Evolutionary conservation across 139 green algal species (phyloP), one percentile per base, ranked within the genome.

Genomic region (Pseudopediastrum boryanum): DNA sequence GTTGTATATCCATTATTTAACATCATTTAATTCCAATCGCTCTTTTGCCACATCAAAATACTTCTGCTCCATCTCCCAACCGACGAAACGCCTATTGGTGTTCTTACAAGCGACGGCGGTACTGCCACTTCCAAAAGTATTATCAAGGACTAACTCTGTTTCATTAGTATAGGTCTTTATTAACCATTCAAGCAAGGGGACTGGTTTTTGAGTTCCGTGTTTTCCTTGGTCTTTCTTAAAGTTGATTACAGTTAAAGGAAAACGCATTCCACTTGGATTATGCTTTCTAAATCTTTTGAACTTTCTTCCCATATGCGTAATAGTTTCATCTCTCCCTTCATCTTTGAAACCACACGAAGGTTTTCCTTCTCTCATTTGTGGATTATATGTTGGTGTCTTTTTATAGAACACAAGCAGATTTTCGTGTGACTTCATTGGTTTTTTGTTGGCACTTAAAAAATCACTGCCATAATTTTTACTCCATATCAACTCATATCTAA

Each of bases 151-250:
- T 33, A 70, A 21, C 6, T 70, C 29, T 21, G 8, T 16, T 44
- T 39, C 10, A 70, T 70, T 70, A 7, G 62, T 70, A 35, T 70
- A 70, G 8, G 62, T 70, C 62, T 70, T 70, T 42, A 70, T 70
- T 43, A 70, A 44, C 62, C 62, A 70, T 29, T 70, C 62, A 43
- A 9, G 46, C 31, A 70, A 44, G 25, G 5, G 19, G 10, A 70
- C 62, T 48, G 62, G 62, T 42, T 70, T 70, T 44, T 70, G 62
- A 6, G 62, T 70, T n/a, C 33, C 10, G 62, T 70, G 62, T 43
- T 48, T 43, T 31, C 62, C 23, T 70, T 70, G 29, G 27, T n/a
- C n/a, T n/a, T n/a, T n/a, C 29, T 9, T 9, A 10, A 70, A 48
- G 31, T 44, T 70, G 5, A 70, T 33, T 8, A 70, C 29, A 10